Conservation (phyloP, 345 rosid species). For the Citrus medica region DNA sequence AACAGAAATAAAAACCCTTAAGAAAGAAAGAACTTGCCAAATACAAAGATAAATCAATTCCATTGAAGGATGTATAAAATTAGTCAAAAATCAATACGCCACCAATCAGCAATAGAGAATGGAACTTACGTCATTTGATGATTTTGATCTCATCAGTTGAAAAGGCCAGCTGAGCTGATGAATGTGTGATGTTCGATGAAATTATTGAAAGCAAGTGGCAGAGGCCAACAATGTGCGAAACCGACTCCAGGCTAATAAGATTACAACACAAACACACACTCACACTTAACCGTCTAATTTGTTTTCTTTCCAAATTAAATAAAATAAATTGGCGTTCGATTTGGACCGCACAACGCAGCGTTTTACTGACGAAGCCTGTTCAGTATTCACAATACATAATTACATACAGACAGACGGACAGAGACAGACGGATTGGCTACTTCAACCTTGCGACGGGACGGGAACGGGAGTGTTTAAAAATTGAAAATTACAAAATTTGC, state of each 20-base stretch:
- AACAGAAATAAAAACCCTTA: too few relatives aligned
- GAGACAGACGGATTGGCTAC: too few relatives aligned
- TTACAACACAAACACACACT: too few relatives aligned
- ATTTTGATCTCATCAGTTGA: background rate
- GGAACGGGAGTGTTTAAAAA: too few relatives aligned
- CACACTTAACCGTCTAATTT: slow-evolving; percentile 8
- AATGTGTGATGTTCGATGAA: background rate
- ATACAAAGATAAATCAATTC: background rate
- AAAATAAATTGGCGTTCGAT: background rate
- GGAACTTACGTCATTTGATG: slow-evolving; percentile 21
- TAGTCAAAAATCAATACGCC: too few relatives aligned
- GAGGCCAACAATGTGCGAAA: background rate
- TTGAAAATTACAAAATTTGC: too few relatives aligned
- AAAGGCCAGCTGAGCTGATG: background rate
- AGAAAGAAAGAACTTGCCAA: too few relatives aligned
- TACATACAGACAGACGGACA: too few relatives aligned
- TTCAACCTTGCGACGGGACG: too few relatives aligned
- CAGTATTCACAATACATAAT: too few relatives aligned
- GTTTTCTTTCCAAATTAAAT: background rate
- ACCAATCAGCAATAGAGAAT: background rate
- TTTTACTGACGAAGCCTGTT: background rate
- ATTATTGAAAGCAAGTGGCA: background rate
- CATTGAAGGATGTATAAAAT: too few relatives aligned
- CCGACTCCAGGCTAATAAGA: background rate
- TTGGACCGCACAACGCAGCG: slow-evolving; percentile 29